A percentile compares a stretch with the other conserved stretches of the same genome.
Evolutionary conservation across 306 rosid species (phyloP).

Genomic region (Vachellia collinsii): DNA sequence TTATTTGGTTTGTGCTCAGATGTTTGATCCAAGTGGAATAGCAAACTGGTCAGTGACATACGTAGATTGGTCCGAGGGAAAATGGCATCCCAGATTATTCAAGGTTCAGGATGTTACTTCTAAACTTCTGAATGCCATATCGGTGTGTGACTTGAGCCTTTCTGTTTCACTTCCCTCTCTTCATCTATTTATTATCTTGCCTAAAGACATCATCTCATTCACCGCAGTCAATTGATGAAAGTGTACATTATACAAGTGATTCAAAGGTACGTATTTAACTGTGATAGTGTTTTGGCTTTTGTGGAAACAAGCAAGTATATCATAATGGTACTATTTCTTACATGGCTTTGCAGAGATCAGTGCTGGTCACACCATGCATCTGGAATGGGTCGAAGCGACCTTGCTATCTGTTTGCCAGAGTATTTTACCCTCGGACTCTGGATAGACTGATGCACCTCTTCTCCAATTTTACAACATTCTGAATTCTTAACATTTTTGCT

Average conservation of each 20-base stretch:
- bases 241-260: constrained; percentile 52
- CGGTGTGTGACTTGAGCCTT: constrained; percentile 68
- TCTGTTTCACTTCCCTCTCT: not conserved
- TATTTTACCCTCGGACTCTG: constrained; percentile 47
- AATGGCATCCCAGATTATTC: constrained; percentile 91
- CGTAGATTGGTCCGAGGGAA: constrained; percentile 98
- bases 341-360: constrained; percentile 44
- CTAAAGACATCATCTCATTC: constrained; percentile 30
- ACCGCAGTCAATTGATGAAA: constrained; percentile 48
- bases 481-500: not conserved
- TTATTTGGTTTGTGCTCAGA: constrained; percentile 49
- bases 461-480: constrained; percentile 49
- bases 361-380: constrained; percentile 43
- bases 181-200: constrained; percentile 4
- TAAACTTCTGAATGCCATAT: constrained; percentile 68
- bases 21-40: constrained; percentile 84
- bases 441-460: constrained; percentile 44
- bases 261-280: constrained; percentile 45
- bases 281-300: constrained; percentile 29
- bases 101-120: constrained; percentile 66
- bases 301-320: not conserved
- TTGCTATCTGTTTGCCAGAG: constrained; percentile 55
- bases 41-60: constrained; percentile 96
- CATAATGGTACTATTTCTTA: too few relatives aligned
- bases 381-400: constrained; percentile 51